Base-by-base conservation (phyloP, 345 rosid species). In the Rhodamnia argentea region DNA sequence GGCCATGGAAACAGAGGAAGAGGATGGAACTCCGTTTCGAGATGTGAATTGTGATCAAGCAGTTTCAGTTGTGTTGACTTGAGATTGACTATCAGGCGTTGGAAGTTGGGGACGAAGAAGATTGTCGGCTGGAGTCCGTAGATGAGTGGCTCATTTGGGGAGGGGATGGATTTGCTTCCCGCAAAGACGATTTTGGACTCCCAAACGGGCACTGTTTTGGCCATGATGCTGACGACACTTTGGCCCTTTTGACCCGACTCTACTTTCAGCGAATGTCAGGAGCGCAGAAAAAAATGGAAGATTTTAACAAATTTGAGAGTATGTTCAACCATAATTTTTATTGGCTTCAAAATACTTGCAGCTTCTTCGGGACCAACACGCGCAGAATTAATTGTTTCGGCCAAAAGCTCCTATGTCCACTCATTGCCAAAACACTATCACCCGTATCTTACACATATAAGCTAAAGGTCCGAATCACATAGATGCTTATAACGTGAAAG, bases 331-430 rank as follows among this genome's bases (percentile, higher is more conserved):
- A 8, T 64, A 16, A 29, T 11, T 64, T 29, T 62, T 32, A 40
- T 64, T 32, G 37, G 16, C 76, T 64, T 64, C 44, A 64, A 32
- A 32, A 20, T 32, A 16, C 44, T 29, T 16, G 40, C 6, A 9
- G 16, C 8, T 64, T 20, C 44, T 64, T 64, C 0, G 6, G 76
- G 24, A 64, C 0, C 1, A 64, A 32, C 13, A 64, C 0, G 0
- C 0, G 44, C 10, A 29, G 44, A 29, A 32, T 64, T 29, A 64
- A 32, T 64, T 1, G 24, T 64, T 32, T 64, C 1, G 0, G 44
- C 76, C 10, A 64, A 64, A 32, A 29, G 15, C 23, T 64, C 44
- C 42, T 8, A 16, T 2, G 24, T 16, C 18, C 16, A 16, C 44
- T 32, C 24, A 0, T 32, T 32, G 78, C 44, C 4, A 64, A 64